Evolutionary conservation across 2,329 filamentous ascomycete species (phyloP).

Genomic region (Penicillium frequentans): DNA sequence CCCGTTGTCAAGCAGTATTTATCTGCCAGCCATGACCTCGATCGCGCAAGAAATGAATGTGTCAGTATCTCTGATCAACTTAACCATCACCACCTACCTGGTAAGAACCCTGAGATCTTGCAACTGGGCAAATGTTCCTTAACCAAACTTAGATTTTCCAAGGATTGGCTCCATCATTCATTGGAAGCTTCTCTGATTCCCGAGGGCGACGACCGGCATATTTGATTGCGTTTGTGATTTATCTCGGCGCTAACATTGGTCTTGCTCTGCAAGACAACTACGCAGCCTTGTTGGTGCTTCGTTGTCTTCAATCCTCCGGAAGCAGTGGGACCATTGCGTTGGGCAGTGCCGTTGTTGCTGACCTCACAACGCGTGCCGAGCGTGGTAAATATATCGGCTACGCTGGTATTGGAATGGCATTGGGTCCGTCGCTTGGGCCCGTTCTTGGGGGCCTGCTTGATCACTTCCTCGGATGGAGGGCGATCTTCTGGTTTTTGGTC

Average conservation of each 20-base stretch:
- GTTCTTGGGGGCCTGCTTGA: slow-evolving; percentile 65
- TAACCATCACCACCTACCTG: slow-evolving; percentile 44
- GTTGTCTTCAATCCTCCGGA: slow-evolving; percentile 44
- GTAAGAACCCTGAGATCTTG: slow-evolving; percentile 16
- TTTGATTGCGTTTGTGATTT: slow-evolving; percentile 54
- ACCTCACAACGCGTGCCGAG: slow-evolving; percentile 68
- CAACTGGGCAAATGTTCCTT: neutral
- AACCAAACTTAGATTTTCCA: slow-evolving; percentile 52
- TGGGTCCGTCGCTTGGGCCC: slow-evolving; percentile 54
- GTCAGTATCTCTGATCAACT: slow-evolving; percentile 24
- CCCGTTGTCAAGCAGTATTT: slow-evolving; percentile 22
- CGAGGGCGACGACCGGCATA: slow-evolving; percentile 63
- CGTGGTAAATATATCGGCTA: slow-evolving; percentile 72
- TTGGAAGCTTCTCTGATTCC: slow-evolving; percentile 63
- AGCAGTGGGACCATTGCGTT: slow-evolving; percentile 71
- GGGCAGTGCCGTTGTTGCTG: slow-evolving; percentile 69
- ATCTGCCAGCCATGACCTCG: slow-evolving; percentile 42
- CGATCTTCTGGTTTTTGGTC: slow-evolving; percentile 68
- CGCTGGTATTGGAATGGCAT: slow-evolving; percentile 59
- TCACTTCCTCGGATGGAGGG: slow-evolving; percentile 65
- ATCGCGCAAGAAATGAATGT: slow-evolving; percentile 32
- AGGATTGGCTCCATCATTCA: slow-evolving; percentile 56
- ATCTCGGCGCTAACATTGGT: slow-evolving; percentile 38
- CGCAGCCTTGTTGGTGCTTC: slow-evolving; percentile 35
- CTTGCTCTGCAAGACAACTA: slow-evolving; percentile 38